Evolutionary conservation across 2,329 filamentous ascomycete genomes (phyloP), one percentile per base, ranked within the genome.

Genomic region (Beauveria rudraprayagi): DNA sequence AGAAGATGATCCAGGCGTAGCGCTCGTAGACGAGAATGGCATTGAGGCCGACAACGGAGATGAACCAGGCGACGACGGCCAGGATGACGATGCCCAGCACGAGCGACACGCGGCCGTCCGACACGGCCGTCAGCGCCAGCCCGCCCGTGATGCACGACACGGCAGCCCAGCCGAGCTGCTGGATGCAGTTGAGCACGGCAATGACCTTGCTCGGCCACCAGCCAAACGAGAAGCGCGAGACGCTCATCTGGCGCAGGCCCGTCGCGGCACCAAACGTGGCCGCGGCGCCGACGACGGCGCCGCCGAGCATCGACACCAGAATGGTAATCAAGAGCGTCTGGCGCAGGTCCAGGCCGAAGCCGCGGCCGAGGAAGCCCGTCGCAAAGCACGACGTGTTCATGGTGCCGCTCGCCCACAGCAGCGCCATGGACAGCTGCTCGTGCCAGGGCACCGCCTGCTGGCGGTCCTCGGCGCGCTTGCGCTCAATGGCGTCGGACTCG

Each of bases 41-140:
- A 64, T 73, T 75, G 65, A 81, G 76, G 0, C 82, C 82, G 55
- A 80, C 75, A 66, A 83, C 79, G 1, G 79, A 80, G 24, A 84
- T 75, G 53, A 80, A 61, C 47, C 83, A 74, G 5, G 77, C 76
- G 19, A 80, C 69, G 14, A 83, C 67, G 8, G 76, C 76, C 22
- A 81, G 75, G 46, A 84, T 76, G 61, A 82, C 74, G 57, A 85
- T 82, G 16, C 81, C 80, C n/a, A 81, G 75, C 16, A 77, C 73
- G 1, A 79, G 73, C 52, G 75, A 78, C 43, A 84, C 68, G n/a
- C 66, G 68, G 26, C 76, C 76, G 47, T 75, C 69, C 2, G 74
- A 75, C 48, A 79, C 76, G n/a, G 79, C 78, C 2, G 76, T 73
- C 26, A 81, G 70, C 1, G 76, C 76, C 51, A 78, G 71, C 0